These are phyloP conservation scores for Sherardia arvensis DNA, from an alignment of 257 asterid genomes.

Conservation along the genomic window DNA sequence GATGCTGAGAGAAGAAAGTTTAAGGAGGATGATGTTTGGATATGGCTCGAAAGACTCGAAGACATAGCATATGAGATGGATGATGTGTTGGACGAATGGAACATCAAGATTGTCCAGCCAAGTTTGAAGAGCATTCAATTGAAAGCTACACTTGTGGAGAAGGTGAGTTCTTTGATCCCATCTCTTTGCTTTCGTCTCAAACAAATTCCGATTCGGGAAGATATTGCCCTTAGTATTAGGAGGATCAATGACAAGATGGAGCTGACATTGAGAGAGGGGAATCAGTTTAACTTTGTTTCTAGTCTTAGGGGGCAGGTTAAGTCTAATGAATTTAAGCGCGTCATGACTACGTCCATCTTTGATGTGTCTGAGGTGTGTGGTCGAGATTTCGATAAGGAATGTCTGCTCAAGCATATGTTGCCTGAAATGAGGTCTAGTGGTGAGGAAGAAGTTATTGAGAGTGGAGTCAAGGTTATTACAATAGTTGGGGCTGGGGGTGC, in stretches of 20 bases:
- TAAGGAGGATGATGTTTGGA: too few species aligned
- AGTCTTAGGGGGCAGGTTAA: not conserved
- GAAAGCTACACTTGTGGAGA: not conserved
- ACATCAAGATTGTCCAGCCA: not conserved
- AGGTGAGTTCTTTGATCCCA: not conserved
- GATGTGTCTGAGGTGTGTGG: not conserved
- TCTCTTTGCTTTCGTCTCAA: not conserved
- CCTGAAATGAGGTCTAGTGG: not conserved
- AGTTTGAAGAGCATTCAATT: not conserved
- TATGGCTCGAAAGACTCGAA: too few species aligned
- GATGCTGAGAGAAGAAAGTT: too few species aligned
- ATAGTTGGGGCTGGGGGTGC: not conserved
- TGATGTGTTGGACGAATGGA: not conserved
- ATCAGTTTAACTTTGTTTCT: not conserved
- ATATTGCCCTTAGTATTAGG: not conserved
- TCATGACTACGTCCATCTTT: not conserved
- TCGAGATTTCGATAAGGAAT: not conserved
- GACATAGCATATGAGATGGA: too few species aligned
- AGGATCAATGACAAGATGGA: not conserved
- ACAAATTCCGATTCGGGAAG: not conserved
- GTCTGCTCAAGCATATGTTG: not conserved
- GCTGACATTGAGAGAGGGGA: not conserved
- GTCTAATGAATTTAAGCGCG: not conserved
- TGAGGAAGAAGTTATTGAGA: not conserved
- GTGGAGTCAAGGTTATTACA: not conserved